A percentile compares a stretch with the other conserved stretches of the same genome.
phyloP scores from a whole-genome alignment of 768 basidiomycete species.

The Harrya chromipes region DNA sequence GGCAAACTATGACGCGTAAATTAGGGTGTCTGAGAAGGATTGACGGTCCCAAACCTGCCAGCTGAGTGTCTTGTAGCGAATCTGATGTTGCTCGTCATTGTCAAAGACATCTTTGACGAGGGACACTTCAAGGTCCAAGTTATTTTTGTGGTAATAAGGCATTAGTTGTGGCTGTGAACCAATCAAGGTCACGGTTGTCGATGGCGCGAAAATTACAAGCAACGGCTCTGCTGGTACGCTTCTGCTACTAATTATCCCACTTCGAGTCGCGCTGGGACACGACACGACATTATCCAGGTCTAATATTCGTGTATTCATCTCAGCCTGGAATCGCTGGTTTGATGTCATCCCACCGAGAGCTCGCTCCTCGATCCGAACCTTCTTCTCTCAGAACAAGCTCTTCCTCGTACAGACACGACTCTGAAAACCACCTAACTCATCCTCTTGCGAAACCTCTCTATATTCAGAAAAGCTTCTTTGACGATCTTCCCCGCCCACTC shows the following conservation, averaged over 20 bases:
- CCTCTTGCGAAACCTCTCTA: conserved; percentile 14
- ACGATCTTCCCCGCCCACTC: conserved; percentile 43
- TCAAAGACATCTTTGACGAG: conserved; percentile 36
- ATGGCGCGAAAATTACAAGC: neutral
- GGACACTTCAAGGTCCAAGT: too few relatives aligned
- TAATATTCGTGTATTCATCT: too few relatives aligned
- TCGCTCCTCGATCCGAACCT: conserved; percentile 27
- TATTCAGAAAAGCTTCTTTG: conserved; percentile 41
- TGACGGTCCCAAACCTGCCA: too few relatives aligned
- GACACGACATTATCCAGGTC: neutral
- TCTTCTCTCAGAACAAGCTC: conserved; percentile 52
- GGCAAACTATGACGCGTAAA: too few relatives aligned
- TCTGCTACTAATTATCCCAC: neutral
- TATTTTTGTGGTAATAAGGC: too few relatives aligned
- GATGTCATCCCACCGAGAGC: conserved; percentile 18
- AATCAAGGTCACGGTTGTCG: neutral
- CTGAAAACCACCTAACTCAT: conserved; percentile 30
- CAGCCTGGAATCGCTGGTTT: neutral
- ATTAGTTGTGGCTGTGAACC: neutral
- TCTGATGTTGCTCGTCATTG: conserved; percentile 35
- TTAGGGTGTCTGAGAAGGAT: too few relatives aligned
- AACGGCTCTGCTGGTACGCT: too few relatives aligned
- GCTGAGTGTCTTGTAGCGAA: too few relatives aligned
- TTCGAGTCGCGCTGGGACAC: neutral
- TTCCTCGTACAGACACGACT: conserved; percentile 54